Evolutionary conservation across 768 basidiomycete species (phyloP).

Genomic region (Boletellus emodensis): DNA sequence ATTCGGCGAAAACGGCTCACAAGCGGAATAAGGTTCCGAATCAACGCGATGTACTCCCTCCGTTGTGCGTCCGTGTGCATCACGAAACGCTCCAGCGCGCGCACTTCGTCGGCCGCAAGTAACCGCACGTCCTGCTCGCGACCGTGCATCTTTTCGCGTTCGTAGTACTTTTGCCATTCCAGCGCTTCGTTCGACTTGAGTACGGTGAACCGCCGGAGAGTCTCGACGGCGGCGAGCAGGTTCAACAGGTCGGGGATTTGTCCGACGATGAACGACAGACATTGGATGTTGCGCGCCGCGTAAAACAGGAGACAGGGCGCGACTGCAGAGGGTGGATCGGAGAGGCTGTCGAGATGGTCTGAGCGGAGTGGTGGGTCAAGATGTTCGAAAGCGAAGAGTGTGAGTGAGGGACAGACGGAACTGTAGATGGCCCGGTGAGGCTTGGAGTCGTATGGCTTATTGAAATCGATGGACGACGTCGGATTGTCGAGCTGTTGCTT

Average conservation of each 20-base stretch:
- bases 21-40: conserved; percentile 18
- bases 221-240: conserved; percentile 21
- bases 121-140: conserved; percentile 11
- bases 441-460: conserved; percentile 6
- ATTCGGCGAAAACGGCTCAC: conserved; percentile 9
- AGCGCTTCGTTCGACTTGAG: conserved; percentile 19
- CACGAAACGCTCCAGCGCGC: conserved; percentile 8
- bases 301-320: conserved; percentile 25
- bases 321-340: not conserved
- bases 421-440: conserved; percentile 16
- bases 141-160: conserved; percentile 1
- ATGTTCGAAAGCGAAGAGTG: not conserved
- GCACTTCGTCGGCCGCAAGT: conserved; percentile 18
- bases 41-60: conserved; percentile 22
- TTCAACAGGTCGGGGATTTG: conserved; percentile 31
- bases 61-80: conserved; percentile 13
- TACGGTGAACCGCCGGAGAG: conserved; percentile 15
- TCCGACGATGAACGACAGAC: conserved; percentile 26
- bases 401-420: conserved; percentile 1
- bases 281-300: conserved; percentile 27
- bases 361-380: not conserved
- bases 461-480: conserved; percentile 17
- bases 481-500: conserved; percentile 2
- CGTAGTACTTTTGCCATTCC: conserved; percentile 26
- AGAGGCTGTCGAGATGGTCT: conserved; percentile 10